Percentiles rank a stretch among this genome's conserved stretches.
Conservation (phyloP, 1,284 basidiomycete species). For the Megacollybia platyphylla region DNA sequence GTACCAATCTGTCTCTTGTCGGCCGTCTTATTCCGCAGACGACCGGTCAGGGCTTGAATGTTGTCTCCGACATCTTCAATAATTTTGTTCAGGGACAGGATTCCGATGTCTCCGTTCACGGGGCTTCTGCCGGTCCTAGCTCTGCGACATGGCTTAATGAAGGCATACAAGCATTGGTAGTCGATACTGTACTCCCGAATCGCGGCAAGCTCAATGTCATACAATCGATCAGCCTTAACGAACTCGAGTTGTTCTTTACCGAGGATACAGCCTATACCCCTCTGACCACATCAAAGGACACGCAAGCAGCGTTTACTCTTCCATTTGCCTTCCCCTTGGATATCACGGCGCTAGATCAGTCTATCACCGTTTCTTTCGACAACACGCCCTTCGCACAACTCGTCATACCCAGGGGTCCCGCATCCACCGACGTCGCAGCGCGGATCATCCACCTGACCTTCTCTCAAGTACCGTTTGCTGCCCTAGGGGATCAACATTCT, state of each 20-base stretch:
- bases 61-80: slow-evolving; percentile 61
- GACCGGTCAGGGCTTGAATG: slow-evolving; percentile 36
- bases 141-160: slow-evolving; percentile 69
- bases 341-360: slow-evolving; percentile 49
- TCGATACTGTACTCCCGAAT: slow-evolving; percentile 55
- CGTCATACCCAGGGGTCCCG: slow-evolving; percentile 46
- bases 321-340: slow-evolving; percentile 67
- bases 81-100: slow-evolving; percentile 61
- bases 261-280: slow-evolving; percentile 43
- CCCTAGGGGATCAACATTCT: slow-evolving; percentile 35
- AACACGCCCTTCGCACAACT: slow-evolving; percentile 51
- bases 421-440: slow-evolving; percentile 47
- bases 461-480: slow-evolving; percentile 47
- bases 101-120: slow-evolving; percentile 49
- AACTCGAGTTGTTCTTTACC: slow-evolving; percentile 54
- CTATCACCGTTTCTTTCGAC: slow-evolving; percentile 43
- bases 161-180: slow-evolving; percentile 55
- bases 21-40: slow-evolving; percentile 60
- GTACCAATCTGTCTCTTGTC: slow-evolving; percentile 39
- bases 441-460: slow-evolving; percentile 58
- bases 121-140: slow-evolving; percentile 48
- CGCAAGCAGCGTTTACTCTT: slow-evolving; percentile 51
- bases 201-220: slow-evolving; percentile 53
- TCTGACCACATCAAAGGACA: slow-evolving; percentile 43
- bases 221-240: slow-evolving; percentile 50